Evolutionary conservation across 2,329 filamentous ascomycete species (phyloP).

Genomic region (Trichoderma simmonsii): DNA sequence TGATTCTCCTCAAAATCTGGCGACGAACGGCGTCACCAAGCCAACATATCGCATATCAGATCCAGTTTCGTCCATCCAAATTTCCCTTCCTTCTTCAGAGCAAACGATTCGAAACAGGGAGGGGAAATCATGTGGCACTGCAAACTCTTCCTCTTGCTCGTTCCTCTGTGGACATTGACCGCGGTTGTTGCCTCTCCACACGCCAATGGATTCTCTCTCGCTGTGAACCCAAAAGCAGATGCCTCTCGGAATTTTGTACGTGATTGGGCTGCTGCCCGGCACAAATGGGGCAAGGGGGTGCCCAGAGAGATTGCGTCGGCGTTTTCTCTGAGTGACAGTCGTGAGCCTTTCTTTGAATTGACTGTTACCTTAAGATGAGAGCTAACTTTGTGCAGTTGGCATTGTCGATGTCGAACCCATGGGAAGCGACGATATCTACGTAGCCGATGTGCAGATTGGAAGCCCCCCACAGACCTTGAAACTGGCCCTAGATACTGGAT

Average conservation of each 20-base stretch:
- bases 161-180: not conserved
- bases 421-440: constrained; percentile 42
- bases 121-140: not conserved
- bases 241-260: constrained; percentile 32
- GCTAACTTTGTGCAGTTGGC: constrained; percentile 17
- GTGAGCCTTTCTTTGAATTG: constrained; percentile 22
- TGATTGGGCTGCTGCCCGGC: constrained; percentile 33
- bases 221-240: constrained; percentile 24
- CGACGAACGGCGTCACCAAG: not conserved
- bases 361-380: not conserved
- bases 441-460: constrained; percentile 45
- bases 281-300: constrained; percentile 34
- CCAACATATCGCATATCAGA: not conserved
- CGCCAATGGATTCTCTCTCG: constrained; percentile 29
- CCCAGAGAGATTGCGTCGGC: constrained; percentile 22
- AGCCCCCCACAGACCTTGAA: constrained; percentile 47
- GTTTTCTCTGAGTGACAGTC: constrained; percentile 31
- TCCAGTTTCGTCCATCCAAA: not conserved
- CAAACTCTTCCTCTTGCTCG: not conserved
- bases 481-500: constrained; percentile 53
- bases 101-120: not conserved
- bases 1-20: not conserved
- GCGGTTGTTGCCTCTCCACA: not conserved
- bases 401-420: constrained; percentile 36
- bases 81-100: not conserved